Evolutionary conservation across 169 alveolate genomes (phyloP), one percentile per base, ranked within the genome.

Genomic region (Plasmodium billcollinsi): DNA sequence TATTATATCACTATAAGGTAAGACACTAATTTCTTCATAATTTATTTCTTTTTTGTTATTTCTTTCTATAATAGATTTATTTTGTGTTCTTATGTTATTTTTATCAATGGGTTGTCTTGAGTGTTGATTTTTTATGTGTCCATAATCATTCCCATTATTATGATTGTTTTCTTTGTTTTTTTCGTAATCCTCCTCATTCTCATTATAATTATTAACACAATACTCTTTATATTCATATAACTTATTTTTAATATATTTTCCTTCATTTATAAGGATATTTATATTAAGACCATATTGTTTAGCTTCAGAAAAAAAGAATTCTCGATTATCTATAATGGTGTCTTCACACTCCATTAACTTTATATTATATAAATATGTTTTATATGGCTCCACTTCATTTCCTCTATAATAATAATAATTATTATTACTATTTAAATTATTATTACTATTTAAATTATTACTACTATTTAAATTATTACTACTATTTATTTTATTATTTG

Each of bases 1-100:
- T n/a, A 80, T 66, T n/a, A 80, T 80, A 43, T 62, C 90, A 47
- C 90, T 33, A 49, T 80, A 80, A 11, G 90, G 90, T 5, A 80
- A 54, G 1, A 80, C 63, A 14, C 83, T 47, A 12, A 80, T 2
- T 1, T 14, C 9, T 80, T 80, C 90, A 49, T 80, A 69, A 11
- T 59, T 67, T 15, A 80, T 52, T 45, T 80, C 83, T 14, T 66
- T 58, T 8, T 62, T 33, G 12, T 71, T n/a, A 7, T 49, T 2
- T 15, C 26, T 20, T 1, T 20, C 47, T n/a, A 6, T 69, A 26
- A 5, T n/a, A n/a, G 26, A 39, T 39, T 39, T 39, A 54, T 54
- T 54, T 71, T 66, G 12, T 14, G 14, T n/a, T 26, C 18, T 15
- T 45, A 20, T 70, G 7, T 8, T 12, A 20, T 52, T n/a, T 15